phyloP scores from a whole-genome alignment of 2,329 filamentous ascomycete species.

The Emmonsia crescens region DNA sequence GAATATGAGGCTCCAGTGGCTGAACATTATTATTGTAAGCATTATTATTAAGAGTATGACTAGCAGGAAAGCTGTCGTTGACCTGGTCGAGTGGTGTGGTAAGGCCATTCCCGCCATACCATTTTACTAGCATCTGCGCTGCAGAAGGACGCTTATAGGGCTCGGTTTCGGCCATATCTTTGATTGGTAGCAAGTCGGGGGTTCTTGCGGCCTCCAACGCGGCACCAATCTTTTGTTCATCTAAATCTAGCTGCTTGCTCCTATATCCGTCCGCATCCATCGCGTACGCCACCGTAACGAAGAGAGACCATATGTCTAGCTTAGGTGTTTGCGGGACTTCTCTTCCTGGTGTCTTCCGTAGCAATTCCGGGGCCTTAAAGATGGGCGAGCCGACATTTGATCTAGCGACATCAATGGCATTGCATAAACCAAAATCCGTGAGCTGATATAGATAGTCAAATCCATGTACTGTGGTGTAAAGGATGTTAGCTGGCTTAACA shows the following conservation, averaged over 20 bases:
- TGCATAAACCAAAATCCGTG: constrained; percentile 17
- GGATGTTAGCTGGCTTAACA: constrained; percentile 18
- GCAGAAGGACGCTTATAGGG: not conserved
- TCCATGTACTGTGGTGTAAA: constrained; percentile 11
- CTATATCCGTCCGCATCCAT: not conserved
- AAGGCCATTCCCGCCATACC: not conserved
- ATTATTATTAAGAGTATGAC: too few relatives aligned
- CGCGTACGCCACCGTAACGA: constrained; percentile 7
- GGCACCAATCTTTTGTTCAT: not conserved
- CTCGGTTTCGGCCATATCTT: not conserved
- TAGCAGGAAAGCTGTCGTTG: not conserved
- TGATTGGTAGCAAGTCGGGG: not conserved
- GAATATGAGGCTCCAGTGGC: too few relatives aligned
- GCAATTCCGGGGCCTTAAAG: constrained; percentile 16
- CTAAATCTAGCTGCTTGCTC: not conserved
- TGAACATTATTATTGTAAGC: too few relatives aligned
- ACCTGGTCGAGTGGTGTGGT: not conserved
- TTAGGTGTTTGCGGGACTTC: constrained; percentile 12
- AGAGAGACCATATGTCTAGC: constrained; percentile 17
- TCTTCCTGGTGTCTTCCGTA: not conserved
- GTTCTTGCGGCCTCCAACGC: not conserved
- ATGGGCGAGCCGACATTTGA: constrained; percentile 6
- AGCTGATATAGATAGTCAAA: constrained; percentile 13
- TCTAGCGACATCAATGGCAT: constrained; percentile 5
- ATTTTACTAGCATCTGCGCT: not conserved